Conservation (phyloP, 2,329 filamentous ascomycete genomes). For the Aspergillus brunneoviolaceus region DNA sequence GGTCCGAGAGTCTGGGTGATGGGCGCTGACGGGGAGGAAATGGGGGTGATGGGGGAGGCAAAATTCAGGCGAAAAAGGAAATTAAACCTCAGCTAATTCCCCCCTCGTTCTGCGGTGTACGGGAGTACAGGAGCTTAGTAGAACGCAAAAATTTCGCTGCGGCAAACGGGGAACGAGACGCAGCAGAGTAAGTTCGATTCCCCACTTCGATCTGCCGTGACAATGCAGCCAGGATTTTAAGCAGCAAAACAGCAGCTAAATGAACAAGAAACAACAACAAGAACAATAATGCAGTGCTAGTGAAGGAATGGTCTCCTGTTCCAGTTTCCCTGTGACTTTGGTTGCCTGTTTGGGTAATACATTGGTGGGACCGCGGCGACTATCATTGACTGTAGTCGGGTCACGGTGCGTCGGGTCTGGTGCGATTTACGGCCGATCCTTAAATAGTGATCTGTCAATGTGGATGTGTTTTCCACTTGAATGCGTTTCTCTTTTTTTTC, state of each 20-base stretch:
- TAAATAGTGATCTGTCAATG: constrained; percentile 9
- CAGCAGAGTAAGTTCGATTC: background rate
- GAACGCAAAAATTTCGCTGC: constrained; percentile 3
- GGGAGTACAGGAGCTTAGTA: background rate
- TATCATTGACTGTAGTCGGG: constrained; percentile 6
- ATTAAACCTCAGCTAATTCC: constrained; percentile 4
- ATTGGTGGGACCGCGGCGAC: constrained; percentile 4
- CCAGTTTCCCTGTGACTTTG: background rate
- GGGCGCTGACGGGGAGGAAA: background rate
- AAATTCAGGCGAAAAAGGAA: background rate
- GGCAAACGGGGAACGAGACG: constrained; percentile 1
- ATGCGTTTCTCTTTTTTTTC: background rate
- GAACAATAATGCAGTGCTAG: background rate
- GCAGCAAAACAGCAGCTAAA: background rate
- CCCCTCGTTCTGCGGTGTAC: background rate
- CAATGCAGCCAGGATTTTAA: constrained; percentile 13
- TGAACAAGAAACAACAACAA: too few relatives aligned
- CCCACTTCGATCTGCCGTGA: constrained; percentile 17
- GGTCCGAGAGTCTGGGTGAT: background rate
- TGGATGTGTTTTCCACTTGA: constrained; percentile 2
- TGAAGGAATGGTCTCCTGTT: background rate
- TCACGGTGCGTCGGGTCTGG: constrained; percentile 5
- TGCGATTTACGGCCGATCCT: constrained; percentile 8
- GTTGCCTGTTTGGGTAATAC: constrained; percentile 2
- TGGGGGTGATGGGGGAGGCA: background rate